These are phyloP conservation scores for Mallotus japonicus DNA, from an alignment of 441 rosid species.

Conservation along the genomic window DNA sequence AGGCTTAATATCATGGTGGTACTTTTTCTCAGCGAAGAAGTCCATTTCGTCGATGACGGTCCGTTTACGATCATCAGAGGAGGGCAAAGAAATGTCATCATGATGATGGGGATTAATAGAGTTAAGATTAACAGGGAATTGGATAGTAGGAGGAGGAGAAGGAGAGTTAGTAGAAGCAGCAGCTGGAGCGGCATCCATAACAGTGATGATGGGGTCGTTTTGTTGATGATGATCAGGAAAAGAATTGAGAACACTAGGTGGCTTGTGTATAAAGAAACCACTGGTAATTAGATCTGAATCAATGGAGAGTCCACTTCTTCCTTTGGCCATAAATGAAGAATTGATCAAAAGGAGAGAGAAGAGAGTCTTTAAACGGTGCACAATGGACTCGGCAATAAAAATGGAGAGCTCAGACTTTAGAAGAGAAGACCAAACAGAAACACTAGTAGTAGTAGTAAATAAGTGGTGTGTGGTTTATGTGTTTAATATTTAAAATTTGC, in stretches of 20 bases:
- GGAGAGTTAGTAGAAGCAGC: constrained; percentile 2
- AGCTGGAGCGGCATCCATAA: constrained; percentile 26
- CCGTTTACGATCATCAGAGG: constrained; percentile 16
- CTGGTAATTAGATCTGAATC: constrained; percentile 43
- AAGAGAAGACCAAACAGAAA: constrained; percentile 43
- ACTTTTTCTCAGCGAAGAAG: constrained; percentile 37
- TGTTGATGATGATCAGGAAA: constrained; percentile 28
- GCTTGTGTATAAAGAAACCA: constrained; percentile 31
- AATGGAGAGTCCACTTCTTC: constrained; percentile 48
- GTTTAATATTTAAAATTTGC: not conserved
- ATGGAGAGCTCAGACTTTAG: constrained; percentile 34
- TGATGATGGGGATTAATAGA: not conserved
- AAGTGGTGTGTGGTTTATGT: not conserved
- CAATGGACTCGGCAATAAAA: constrained; percentile 69
- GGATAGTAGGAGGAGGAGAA: constrained; percentile 37
- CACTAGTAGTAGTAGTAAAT: constrained; percentile 1
- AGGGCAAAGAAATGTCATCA: constrained; percentile 10
- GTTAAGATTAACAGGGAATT: constrained; percentile 38
- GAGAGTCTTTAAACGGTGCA: constrained; percentile 36
- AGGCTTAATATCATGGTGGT: constrained; percentile 9
- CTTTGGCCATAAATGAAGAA: constrained; percentile 45
- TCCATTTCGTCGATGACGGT: constrained; percentile 43
- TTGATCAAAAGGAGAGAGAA: constrained; percentile 18
- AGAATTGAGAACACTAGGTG: constrained; percentile 40
- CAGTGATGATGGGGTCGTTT: not conserved